phyloP scores from a whole-genome alignment of 2,329 filamentous ascomycete genomes.

The Claviceps maximensis region DNA sequence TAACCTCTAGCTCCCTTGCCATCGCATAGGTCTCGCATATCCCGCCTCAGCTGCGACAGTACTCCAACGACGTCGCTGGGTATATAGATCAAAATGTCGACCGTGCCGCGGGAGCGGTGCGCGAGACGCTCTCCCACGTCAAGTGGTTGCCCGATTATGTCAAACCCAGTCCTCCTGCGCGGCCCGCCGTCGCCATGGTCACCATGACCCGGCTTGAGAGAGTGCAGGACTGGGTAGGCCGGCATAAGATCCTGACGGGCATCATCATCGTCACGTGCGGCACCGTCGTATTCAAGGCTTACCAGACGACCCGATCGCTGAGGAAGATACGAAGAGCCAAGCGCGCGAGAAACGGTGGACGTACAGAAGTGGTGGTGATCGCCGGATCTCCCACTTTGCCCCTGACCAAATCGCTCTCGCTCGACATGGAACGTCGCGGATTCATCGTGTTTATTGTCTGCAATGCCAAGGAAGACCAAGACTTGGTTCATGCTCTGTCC shows the following conservation, averaged over 20 bases:
- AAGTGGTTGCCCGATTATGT: conserved; percentile 62
- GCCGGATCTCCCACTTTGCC: conserved; percentile 80
- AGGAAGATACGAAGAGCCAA: conserved; percentile 62
- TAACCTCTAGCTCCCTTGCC: conserved; percentile 2
- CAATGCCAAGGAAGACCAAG: conserved; percentile 72
- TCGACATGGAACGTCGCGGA: conserved; percentile 80
- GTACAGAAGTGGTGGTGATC: conserved; percentile 76
- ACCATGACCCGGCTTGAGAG: conserved; percentile 31
- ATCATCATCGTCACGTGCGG: conserved; percentile 58
- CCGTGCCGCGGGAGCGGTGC: conserved; percentile 54
- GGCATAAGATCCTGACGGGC: conserved; percentile 61
- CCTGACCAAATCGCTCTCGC: conserved; percentile 66
- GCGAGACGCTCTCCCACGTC: conserved; percentile 53
- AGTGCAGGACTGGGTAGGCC: conserved; percentile 56
- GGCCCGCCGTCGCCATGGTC: conserved; percentile 20
- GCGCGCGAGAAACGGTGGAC: conserved; percentile 68
- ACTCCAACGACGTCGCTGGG: conserved; percentile 61
- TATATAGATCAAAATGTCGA: conserved; percentile 75
- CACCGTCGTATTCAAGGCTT: conserved; percentile 43
- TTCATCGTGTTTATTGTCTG: conserved; percentile 91
- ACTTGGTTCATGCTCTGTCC: conserved; percentile 61
- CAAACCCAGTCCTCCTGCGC: conserved; percentile 40
- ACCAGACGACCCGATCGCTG: conserved; percentile 39
- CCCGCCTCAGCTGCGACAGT: conserved; percentile 52
- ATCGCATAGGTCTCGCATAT: conserved; percentile 35